Evolutionary conservation across 2,329 filamentous ascomycete genomes (phyloP).

Genomic region (Clarireedia paspali): DNA sequence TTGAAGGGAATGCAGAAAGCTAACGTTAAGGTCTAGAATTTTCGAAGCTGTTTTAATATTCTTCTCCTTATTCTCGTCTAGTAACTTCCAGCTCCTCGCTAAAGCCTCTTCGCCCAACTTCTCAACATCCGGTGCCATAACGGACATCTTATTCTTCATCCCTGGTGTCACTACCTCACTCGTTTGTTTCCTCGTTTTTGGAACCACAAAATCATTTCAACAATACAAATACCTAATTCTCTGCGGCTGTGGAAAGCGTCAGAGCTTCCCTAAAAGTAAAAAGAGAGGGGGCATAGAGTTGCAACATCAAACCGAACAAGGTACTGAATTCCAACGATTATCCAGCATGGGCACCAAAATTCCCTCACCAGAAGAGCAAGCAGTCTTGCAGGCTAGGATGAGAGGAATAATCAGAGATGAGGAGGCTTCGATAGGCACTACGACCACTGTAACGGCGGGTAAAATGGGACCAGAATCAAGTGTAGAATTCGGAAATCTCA

Average conservation of each 20-base stretch:
- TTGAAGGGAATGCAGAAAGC: not conserved
- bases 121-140: conserved; percentile 25
- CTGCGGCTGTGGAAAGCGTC: conserved; percentile 14
- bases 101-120: conserved; percentile 30
- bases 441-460: not conserved
- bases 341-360: not conserved
- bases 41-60: conserved; percentile 35
- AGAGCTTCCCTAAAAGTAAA: not conserved
- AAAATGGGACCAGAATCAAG: not conserved
- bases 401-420: not conserved
- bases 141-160: conserved; percentile 31
- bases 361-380: not conserved
- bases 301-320: not conserved
- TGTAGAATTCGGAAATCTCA: not conserved
- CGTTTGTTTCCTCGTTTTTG: conserved; percentile 35
- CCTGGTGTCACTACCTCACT: conserved; percentile 33
- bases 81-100: conserved; percentile 22
- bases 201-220: conserved; percentile 32
- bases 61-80: conserved; percentile 30
- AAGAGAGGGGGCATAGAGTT: not conserved
- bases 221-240: conserved; percentile 23
- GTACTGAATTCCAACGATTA: conserved; percentile 5
- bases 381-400: conserved; percentile 3
- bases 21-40: conserved; percentile 15
- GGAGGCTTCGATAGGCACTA: not conserved